phyloP scores from a whole-genome alignment of 1,139 yeast genomes.

The Kurtzmaniella quercitrusa region DNA sequence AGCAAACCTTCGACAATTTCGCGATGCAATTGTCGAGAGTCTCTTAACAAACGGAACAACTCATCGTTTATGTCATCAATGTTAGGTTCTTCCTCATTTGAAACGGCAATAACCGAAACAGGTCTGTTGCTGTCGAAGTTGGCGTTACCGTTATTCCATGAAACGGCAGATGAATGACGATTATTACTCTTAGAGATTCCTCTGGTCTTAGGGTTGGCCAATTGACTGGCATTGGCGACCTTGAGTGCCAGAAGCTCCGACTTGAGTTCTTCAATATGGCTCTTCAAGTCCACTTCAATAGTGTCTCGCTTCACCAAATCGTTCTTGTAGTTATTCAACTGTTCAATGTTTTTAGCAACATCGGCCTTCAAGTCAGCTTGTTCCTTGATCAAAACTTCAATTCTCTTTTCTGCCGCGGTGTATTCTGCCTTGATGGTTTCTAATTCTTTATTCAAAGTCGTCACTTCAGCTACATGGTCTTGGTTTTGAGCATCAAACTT shows the following conservation, averaged over 20 bases:
- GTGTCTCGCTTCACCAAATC: slow-evolving; percentile 61
- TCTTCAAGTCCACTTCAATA: slow-evolving; percentile 65
- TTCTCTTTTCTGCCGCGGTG: slow-evolving; percentile 56
- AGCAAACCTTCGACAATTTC: slow-evolving; percentile 88
- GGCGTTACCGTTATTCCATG: slow-evolving; percentile 31
- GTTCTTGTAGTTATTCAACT: slow-evolving; percentile 59
- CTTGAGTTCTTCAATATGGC: slow-evolving; percentile 67
- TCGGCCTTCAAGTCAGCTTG: slow-evolving; percentile 64
- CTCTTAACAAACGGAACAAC: slow-evolving; percentile 68
- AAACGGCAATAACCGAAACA: slow-evolving; percentile 57
- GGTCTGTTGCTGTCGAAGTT: slow-evolving; percentile 38
- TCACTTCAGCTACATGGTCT: slow-evolving; percentile 50
- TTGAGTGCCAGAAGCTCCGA: slow-evolving; percentile 56
- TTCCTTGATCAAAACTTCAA: slow-evolving; percentile 60
- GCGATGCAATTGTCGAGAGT: slow-evolving; percentile 71
- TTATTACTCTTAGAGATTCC: slow-evolving; percentile 24
- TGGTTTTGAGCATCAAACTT: slow-evolving; percentile 41
- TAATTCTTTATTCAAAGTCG: slow-evolving; percentile 55
- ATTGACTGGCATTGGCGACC: slow-evolving; percentile 17
- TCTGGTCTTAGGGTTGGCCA: slow-evolving; percentile 27
- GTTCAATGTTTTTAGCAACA: slow-evolving; percentile 57
- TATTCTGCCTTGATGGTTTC: slow-evolving; percentile 55
- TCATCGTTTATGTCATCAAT: slow-evolving; percentile 72
- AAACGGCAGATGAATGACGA: slow-evolving; percentile 41
- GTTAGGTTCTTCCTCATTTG: slow-evolving; percentile 53